Evolutionary conservation across 306 rosid genomes (phyloP).

Genomic region (Malus domestica): ASM211411v1 NC_041791.1:19460501-19461000

Average conservation of each 20-base stretch:
- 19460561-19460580: background rate
- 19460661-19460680: background rate
- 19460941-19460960: background rate
- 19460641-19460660: background rate
- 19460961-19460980: conserved; percentile 72
- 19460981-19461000: conserved; percentile 97
- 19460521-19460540: background rate
- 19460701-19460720: background rate
- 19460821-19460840: background rate
- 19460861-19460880: background rate
- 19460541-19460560: background rate
- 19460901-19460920: background rate
- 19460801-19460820: background rate
- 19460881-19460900: background rate
- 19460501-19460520: background rate
- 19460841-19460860: background rate
- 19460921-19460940: background rate
- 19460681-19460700: background rate
- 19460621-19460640: background rate
- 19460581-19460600: background rate
- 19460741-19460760: background rate
- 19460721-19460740: background rate
- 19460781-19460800: no score
- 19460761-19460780: background rate
- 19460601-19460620: background rate